Conservation (phyloP, 352 stramenopile species). For the Phytopythium mirpurense region DNA sequence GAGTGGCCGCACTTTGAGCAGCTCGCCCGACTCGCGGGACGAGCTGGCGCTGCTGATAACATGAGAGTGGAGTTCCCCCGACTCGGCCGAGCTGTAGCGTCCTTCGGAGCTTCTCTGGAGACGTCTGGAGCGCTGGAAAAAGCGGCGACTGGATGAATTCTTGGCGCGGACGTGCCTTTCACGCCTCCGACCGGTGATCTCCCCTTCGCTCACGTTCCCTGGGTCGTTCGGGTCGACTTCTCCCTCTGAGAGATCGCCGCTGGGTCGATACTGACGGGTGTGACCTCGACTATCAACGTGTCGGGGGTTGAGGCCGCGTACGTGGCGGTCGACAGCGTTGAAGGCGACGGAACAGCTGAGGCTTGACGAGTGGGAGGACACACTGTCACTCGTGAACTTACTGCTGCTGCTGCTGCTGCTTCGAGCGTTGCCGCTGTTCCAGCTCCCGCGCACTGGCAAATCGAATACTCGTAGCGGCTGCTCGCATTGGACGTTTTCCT, state of each 20-base stretch:
- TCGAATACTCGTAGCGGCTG: neutral
- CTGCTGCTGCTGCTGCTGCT: slow-evolving; percentile 1
- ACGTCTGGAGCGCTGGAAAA: neutral
- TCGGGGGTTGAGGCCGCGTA: neutral
- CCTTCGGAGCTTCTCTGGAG: slow-evolving; percentile 7
- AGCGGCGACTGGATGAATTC: neutral
- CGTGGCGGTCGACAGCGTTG: neutral
- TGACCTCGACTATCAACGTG: neutral
- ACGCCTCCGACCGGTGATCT: slow-evolving; percentile 37
- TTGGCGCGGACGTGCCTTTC: slow-evolving; percentile 13
- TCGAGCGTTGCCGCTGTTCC: neutral
- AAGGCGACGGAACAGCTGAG: neutral
- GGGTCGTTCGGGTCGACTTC: slow-evolving; percentile 21
- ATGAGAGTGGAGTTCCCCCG: slow-evolving; percentile 31
- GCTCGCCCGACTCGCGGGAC: slow-evolving; percentile 26
- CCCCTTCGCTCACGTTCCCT: slow-evolving; percentile 56
- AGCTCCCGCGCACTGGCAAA: neutral
- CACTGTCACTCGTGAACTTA: too few species aligned
- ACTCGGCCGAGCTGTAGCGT: slow-evolving; percentile 37
- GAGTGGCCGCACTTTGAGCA: slow-evolving; percentile 1
- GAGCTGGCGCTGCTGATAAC: slow-evolving; percentile 10
- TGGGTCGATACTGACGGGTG: slow-evolving; percentile 15
- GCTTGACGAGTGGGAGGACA: neutral
- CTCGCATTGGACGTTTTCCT: neutral
- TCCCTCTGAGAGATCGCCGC: slow-evolving; percentile 39